Conservation (phyloP, 2,329 filamentous ascomycete species). For the Paecilomyces niveus region DNA sequence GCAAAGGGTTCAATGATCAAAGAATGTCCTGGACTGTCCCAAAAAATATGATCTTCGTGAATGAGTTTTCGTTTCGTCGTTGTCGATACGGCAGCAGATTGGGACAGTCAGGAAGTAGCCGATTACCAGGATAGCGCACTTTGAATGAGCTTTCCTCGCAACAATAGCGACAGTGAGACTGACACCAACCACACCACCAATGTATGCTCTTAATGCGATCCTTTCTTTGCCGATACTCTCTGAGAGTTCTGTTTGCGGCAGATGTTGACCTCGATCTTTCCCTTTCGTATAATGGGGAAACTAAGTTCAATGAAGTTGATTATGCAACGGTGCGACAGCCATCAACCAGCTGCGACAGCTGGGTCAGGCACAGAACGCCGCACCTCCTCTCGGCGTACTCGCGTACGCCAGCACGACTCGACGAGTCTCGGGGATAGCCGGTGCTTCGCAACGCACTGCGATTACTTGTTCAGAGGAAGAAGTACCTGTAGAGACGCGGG, state of each 20-base stretch:
- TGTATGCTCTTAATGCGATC: not conserved
- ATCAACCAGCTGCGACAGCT: not conserved
- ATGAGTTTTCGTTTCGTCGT: not conserved
- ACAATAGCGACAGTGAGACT: not conserved
- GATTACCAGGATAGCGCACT: not conserved
- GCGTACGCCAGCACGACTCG: not conserved
- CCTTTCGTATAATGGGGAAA: not conserved
- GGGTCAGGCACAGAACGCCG: not conserved
- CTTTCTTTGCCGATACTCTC: not conserved
- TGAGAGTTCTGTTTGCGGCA: not conserved
- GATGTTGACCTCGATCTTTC: not conserved
- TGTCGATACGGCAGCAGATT: not conserved
- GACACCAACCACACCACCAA: not conserved
- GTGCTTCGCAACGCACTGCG: not conserved
- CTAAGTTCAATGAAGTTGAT: not conserved
- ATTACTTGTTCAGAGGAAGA: not conserved
- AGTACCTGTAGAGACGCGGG: not conserved
- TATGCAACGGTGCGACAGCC: not conserved
- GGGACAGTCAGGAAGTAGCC: not conserved
- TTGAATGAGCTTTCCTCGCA: not conserved
- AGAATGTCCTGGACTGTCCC: not conserved
- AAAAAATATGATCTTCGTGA: not conserved
- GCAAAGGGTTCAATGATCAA: not conserved
- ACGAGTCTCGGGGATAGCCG: not conserved
- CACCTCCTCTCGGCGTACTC: not conserved